Base-by-base conservation (phyloP, 164 flowering plant genomes). In the Houttuynia cordata region DNA sequence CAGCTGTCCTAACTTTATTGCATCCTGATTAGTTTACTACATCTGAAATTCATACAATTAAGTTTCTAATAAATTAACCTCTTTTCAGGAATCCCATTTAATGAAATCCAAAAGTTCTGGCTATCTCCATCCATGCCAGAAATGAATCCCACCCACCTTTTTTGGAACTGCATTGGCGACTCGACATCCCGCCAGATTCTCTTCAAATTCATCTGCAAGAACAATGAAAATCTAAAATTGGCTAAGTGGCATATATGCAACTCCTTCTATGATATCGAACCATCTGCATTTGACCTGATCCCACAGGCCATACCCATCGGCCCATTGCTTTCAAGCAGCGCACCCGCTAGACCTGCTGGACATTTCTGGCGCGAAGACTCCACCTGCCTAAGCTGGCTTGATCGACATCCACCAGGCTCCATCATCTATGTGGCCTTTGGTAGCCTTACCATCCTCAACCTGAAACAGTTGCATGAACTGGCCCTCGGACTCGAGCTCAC, bases 381-480 rank as follows among this genome's bases (percentile, higher is more conserved):
- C n/a, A 60, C 62, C 53, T 75, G 75, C 22, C 50, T 72, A 22
- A 21, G 37, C 15, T 74, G 78, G 78, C 78, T 76, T 0, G 71
- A 76, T 37, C 51, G 64, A 34, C 76, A 76, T 14, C 65, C 69
- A 1, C 45, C 19, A 8, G 9, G 52, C 3, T 79, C 78, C 7
- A 74, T 72, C 47, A 53, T 79, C 1, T 74, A 76, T 40, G 64
- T 76, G 24, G 67, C 79, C 20, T 72, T 74, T 45, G 82, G 82
- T 0, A 79, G 79, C 73, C 42, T 47, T 59, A 42, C 76, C 0
- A 20, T 60, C 23, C 34, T 75, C 10, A 30, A 52, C 40, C 57
- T 68, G 56, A 19, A 3, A 7, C 80, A 79, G 47, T 45, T 74
- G 18, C 61, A 64, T 4, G 83, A 79, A 42, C 59, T 79, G 7